Conservation (phyloP, 2,329 filamentous ascomycete genomes). For the Phialocephala sp. region DNA sequence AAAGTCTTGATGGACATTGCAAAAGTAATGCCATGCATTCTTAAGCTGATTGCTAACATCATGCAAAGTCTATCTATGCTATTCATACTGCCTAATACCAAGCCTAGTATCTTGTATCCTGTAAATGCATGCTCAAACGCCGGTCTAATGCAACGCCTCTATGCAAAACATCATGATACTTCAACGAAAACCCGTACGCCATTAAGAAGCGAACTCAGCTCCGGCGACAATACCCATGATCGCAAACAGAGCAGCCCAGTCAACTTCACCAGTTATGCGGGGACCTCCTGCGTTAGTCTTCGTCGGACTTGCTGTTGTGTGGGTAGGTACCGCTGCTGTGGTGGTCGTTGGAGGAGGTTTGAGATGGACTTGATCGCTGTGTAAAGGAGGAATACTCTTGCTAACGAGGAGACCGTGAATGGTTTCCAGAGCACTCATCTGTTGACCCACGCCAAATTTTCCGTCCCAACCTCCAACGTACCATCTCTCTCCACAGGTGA, state of each 20-base stretch:
- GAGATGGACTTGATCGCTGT: conserved; percentile 31
- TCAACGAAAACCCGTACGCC: neutral
- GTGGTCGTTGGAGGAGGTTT: conserved; percentile 15
- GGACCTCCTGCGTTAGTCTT: conserved; percentile 5
- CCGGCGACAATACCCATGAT: conserved; percentile 1
- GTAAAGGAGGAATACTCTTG: conserved; percentile 49
- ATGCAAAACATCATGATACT: neutral
- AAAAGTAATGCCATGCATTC: too few species aligned
- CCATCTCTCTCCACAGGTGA: conserved; percentile 65
- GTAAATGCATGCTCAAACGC: conserved; percentile 1
- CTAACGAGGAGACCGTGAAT: conserved; percentile 63
- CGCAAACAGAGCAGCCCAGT: neutral
- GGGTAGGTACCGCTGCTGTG: conserved; percentile 17
- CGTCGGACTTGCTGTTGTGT: conserved; percentile 17
- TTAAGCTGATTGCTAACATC: neutral
- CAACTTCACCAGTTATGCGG: neutral
- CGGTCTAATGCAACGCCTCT: neutral
- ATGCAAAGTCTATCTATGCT: neutral
- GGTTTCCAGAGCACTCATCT: conserved; percentile 68
- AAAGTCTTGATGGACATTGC: too few species aligned
- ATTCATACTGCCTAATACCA: neutral
- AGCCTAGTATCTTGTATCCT: neutral
- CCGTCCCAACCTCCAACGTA: conserved; percentile 63
- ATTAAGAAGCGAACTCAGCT: conserved; percentile 3
- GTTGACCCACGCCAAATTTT: conserved; percentile 61